Base-by-base conservation (phyloP, 2,329 filamentous ascomycete genomes). In the Sporothrix pallida region DNA sequence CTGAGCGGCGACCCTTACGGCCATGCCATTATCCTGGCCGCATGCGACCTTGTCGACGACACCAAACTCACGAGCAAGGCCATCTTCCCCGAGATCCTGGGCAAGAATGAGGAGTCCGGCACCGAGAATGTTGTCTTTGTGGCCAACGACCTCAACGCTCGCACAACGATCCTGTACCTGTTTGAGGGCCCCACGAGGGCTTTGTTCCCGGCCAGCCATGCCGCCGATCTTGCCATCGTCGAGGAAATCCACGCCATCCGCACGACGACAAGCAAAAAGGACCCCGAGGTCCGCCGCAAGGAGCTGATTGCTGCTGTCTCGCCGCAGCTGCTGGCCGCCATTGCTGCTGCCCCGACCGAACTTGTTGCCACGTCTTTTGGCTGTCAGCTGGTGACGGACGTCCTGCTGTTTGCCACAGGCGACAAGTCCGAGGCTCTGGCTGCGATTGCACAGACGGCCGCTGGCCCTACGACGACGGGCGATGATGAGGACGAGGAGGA, bases 21-120 rank as follows among this genome's bases (percentile, higher is more conserved):
- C 1, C 94, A 97, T 80, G 86, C 91, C 75, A 88, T 98, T 72
- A 89, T 99, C 48, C 87, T 98, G 72, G 88, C 94, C 1, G 93
- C 94, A 0, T 94, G 95, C 80, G 96, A 98, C 78, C 91, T 97
- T 68, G 90, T 97, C 68, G 96, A 99, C 78, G 96, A 99, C 81
- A 99, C 96, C 10, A 95, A 97, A 76, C 86, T 97, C 79, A 93
- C 90, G 2, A 87, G 90, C 70, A 98, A 97, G 84, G 87, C 92
- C 46, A 92, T 99, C 76, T 94, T 97, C 82, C 87, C 93, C 0
- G 95, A 98, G 82, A 86, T 99, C 13, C 83, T 98, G 20, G 93
- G 91, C 76, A 92, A 93, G 79, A 89, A 90, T 75, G 86, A 87
- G 31, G 86, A 90, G 72, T 86, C 87, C 73, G 85, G 90, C 48